Evolutionary conservation across 345 rosid genomes (phyloP).

Genomic region (Rhodamnia rubescens): DNA sequence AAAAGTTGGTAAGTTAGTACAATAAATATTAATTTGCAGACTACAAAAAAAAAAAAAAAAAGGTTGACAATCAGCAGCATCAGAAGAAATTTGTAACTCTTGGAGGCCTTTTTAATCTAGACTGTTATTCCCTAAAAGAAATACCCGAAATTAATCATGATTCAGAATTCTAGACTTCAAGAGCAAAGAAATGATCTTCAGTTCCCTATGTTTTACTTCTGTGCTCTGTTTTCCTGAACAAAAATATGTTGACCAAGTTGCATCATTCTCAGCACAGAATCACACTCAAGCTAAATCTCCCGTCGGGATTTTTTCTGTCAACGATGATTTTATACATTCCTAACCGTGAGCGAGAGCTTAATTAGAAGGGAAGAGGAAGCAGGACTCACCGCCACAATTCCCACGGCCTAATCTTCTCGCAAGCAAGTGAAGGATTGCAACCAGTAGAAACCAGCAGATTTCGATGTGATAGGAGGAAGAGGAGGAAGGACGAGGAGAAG

Average conservation of each 20-base stretch:
- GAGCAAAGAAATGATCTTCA: too few species aligned
- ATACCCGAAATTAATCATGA: too few species aligned
- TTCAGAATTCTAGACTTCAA: too few species aligned
- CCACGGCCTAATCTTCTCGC: neutral
- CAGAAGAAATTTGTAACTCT: too few species aligned
- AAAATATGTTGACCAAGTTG: neutral
- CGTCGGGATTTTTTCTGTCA: neutral
- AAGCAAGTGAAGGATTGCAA: neutral
- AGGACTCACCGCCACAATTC: neutral
- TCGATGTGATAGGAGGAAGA: neutral
- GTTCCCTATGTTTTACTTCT: too few species aligned
- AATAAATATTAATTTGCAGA: too few species aligned
- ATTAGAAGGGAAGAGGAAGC: neutral
- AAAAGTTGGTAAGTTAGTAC: too few species aligned
- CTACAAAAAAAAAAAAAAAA: too few species aligned
- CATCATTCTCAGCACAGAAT: neutral
- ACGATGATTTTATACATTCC: neutral
- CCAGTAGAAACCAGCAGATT: neutral
- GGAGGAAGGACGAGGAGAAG: neutral
- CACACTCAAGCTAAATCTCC: neutral
- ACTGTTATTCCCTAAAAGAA: too few species aligned
- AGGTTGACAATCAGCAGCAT: too few species aligned
- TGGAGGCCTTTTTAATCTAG: too few species aligned
- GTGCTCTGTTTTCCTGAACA: too few species aligned
- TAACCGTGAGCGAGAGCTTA: neutral